Conservation (phyloP, 768 basidiomycete species). For the Pulveroboletus sp. region DNA sequence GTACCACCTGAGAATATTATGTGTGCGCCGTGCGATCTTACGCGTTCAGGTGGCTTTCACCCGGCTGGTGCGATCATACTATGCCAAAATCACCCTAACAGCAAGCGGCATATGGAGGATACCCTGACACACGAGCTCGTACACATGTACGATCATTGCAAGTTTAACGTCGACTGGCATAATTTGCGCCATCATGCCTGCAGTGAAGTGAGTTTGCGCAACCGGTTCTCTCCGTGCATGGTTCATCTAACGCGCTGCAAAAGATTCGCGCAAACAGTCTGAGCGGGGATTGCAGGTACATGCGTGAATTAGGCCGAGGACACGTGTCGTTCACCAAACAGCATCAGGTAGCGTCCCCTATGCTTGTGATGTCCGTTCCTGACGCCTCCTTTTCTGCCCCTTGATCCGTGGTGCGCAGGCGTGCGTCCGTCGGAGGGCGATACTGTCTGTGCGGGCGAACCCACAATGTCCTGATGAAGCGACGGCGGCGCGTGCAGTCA, state of each 20-base stretch:
- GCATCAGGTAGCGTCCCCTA: constrained; percentile 66
- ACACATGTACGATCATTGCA: constrained; percentile 93
- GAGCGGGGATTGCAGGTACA: constrained; percentile 88
- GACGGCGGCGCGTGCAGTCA: constrained; percentile 84
- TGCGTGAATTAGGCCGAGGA: constrained; percentile 75
- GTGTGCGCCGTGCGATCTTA: constrained; percentile 79
- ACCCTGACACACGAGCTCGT: constrained; percentile 91
- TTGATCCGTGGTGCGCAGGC: constrained; percentile 43
- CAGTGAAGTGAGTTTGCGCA: constrained; percentile 68
- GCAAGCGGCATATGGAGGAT: constrained; percentile 86
- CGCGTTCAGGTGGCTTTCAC: constrained; percentile 80
- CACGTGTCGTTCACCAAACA: constrained; percentile 84
- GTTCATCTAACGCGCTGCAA: background rate
- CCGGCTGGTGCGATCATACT: constrained; percentile 76
- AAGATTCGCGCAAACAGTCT: constrained; percentile 95
- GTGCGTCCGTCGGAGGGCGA: constrained; percentile 86
- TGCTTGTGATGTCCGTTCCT: constrained; percentile 10
- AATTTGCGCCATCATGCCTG: constrained; percentile 94
- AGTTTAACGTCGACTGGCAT: constrained; percentile 89
- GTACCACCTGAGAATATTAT: constrained; percentile 71
- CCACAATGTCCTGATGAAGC: constrained; percentile 72
- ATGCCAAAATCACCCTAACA: constrained; percentile 80
- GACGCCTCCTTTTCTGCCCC: constrained; percentile 1
- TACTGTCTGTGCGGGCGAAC: constrained; percentile 77
- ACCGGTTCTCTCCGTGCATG: background rate